Evolutionary conservation across 768 basidiomycete species (phyloP).

Genomic region (Heimioporus sp.): DNA sequence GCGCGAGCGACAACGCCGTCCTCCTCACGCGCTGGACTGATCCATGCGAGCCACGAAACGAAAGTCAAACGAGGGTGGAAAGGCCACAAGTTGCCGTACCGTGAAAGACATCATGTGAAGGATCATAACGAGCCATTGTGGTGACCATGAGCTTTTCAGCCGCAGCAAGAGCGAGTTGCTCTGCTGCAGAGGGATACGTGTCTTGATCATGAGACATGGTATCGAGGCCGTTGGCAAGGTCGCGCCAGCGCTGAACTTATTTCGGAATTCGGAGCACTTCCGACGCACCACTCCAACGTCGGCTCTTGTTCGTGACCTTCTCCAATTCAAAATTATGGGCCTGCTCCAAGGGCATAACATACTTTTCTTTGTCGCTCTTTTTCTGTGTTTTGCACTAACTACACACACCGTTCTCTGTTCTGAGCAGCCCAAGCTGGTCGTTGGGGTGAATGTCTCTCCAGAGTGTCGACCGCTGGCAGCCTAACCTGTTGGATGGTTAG

Average conservation of each 20-base stretch:
- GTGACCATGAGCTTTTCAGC: slow-evolving; percentile 71
- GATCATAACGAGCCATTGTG: slow-evolving; percentile 75
- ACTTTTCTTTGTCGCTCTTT: slow-evolving; percentile 42
- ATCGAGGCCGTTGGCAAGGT: no score
- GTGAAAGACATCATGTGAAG: slow-evolving; percentile 78
- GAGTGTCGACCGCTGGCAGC: slow-evolving; percentile 3
- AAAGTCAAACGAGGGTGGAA: background rate
- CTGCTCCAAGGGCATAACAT: slow-evolving; percentile 16
- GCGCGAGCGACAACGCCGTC: slow-evolving; percentile 70
- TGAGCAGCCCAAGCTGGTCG: slow-evolving; percentile 23
- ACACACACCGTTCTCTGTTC: slow-evolving; percentile 17
- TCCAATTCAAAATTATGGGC: slow-evolving; percentile 18
- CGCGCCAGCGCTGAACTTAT: background rate
- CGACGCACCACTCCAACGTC: background rate
- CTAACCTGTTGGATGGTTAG: slow-evolving; percentile 27
- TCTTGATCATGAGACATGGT: background rate
- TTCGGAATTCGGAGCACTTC: slow-evolving; percentile 27
- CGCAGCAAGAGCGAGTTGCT: slow-evolving; percentile 49
- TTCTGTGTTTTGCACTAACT: slow-evolving; percentile 30
- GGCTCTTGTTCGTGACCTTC: background rate
- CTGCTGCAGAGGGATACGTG: slow-evolving; percentile 49
- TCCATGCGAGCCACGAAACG: background rate
- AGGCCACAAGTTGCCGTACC: slow-evolving; percentile 44
- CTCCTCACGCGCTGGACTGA: slow-evolving; percentile 80
- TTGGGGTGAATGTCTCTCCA: slow-evolving; percentile 27